Conservation (phyloP, 176 grass and related monocot genomes). For the bread wheat (Triticum aestivum) region DNA sequence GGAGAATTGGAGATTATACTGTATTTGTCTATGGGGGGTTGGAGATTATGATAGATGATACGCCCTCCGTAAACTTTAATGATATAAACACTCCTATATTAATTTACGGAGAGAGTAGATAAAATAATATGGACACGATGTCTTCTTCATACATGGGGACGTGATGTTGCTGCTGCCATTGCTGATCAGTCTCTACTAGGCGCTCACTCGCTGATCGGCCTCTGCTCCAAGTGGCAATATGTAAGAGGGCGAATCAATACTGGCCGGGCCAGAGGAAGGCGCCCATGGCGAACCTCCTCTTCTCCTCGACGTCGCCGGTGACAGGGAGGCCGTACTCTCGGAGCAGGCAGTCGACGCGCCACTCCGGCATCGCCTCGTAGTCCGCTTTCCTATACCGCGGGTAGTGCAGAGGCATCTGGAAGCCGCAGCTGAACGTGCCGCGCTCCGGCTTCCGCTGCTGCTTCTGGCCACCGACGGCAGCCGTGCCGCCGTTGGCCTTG, state of each 20-base stretch:
- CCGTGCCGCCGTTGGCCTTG: constrained; percentile 20
- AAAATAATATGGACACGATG: neutral
- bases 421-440: constrained; percentile 32
- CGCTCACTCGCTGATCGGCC: neutral
- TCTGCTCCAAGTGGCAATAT: neutral
- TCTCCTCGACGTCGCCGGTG: constrained; percentile 45
- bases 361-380: constrained; percentile 88
- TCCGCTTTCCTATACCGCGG: constrained; percentile 66
- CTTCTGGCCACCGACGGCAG: neutral
- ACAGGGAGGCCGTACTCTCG: constrained; percentile 69
- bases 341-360: constrained; percentile 67
- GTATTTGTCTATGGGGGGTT: too few species aligned
- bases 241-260: neutral
- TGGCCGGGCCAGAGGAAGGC: constrained; percentile 73
- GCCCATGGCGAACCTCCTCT: constrained; percentile 73
- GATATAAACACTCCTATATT: too few species aligned
- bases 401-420: constrained; percentile 75
- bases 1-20: neutral
- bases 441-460: neutral
- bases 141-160: neutral
- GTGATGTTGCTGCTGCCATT: neutral
- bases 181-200: neutral
- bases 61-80: too few species aligned
- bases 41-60: too few species aligned
- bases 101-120: too few species aligned